Conservation (phyloP, 225 moss, liverwort and hornwort genomes). For the Takakia lepidozioides region DNA sequence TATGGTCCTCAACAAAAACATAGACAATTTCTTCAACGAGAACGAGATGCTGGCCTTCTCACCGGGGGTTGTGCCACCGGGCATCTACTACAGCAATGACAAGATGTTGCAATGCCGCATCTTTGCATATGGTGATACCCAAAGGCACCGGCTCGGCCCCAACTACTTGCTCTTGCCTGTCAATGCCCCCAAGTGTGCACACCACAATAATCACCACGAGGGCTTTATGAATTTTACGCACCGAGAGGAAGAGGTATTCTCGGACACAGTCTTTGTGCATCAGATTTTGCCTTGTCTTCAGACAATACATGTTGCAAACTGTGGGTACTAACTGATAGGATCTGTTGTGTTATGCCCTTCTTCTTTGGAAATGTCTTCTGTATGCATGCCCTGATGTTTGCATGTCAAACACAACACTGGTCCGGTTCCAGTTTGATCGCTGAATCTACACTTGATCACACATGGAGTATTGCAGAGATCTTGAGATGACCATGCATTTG, state of each 20-base stretch:
- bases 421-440: no score
- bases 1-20: constrained; percentile 47
- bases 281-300: no score
- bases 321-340: no score
- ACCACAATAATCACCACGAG: constrained; percentile 54
- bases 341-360: neutral
- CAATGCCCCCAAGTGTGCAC: constrained; percentile 48
- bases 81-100: constrained; percentile 51
- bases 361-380: no score
- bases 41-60: constrained; percentile 51
- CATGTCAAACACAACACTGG: no score
- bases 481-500: no score
- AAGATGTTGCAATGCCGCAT: constrained; percentile 58
- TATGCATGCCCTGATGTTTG: no score
- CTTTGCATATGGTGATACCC: constrained; percentile 47
- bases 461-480: no score
- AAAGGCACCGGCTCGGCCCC: constrained; percentile 46
- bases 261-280: no score
- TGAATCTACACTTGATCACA: no score
- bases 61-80: constrained; percentile 41
- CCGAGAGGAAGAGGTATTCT: constrained; percentile 50
- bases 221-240: constrained; percentile 53
- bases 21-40: constrained; percentile 58
- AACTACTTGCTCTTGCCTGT: constrained; percentile 41
- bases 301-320: no score